phyloP scores from a whole-genome alignment of 176 grass and related monocot genomes.

The Themeda triandra region DNA sequence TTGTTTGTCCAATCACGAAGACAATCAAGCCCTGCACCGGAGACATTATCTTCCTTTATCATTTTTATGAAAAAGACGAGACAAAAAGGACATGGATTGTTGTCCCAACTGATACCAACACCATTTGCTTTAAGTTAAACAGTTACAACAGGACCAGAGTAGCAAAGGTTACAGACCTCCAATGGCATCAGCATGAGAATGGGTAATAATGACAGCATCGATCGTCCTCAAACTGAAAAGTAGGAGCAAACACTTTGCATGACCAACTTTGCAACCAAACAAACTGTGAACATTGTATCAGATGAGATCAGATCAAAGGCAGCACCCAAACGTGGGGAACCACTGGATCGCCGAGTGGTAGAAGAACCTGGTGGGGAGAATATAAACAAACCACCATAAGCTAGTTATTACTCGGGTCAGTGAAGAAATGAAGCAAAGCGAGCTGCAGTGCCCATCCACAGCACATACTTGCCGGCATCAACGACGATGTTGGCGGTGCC shows the following conservation, averaged over 20 bases:
- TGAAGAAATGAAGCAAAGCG: not conserved
- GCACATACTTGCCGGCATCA: slow-evolving; percentile 83
- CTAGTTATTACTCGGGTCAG: not conserved
- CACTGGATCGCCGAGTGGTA: slow-evolving; percentile 80
- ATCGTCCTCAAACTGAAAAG: slow-evolving; percentile 69
- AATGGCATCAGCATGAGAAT: slow-evolving; percentile 97
- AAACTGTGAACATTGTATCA: not conserved
- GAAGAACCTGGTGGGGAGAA: slow-evolving; percentile 77
- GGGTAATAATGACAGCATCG: slow-evolving; percentile 83
- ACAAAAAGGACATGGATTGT: slow-evolving; percentile 11
- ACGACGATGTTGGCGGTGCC: slow-evolving; percentile 72
- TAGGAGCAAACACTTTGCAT: not conserved
- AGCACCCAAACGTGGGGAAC: slow-evolving; percentile 77
- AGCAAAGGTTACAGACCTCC: slow-evolving; percentile 56
- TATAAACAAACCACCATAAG: not conserved
- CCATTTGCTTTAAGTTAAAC: not conserved
- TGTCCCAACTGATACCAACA: not conserved
- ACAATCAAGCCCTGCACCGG: slow-evolving; percentile 83
- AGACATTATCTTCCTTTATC: not conserved
- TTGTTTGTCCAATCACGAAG: slow-evolving; percentile 98
- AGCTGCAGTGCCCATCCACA: not conserved
- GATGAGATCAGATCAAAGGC: not conserved
- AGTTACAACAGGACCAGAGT: not conserved
- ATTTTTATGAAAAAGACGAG: not conserved
- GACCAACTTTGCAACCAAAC: slow-evolving; percentile 13